Base-by-base conservation (phyloP, 495 filamentous ascomycete species). In the Cudoniella acicularis region DNA sequence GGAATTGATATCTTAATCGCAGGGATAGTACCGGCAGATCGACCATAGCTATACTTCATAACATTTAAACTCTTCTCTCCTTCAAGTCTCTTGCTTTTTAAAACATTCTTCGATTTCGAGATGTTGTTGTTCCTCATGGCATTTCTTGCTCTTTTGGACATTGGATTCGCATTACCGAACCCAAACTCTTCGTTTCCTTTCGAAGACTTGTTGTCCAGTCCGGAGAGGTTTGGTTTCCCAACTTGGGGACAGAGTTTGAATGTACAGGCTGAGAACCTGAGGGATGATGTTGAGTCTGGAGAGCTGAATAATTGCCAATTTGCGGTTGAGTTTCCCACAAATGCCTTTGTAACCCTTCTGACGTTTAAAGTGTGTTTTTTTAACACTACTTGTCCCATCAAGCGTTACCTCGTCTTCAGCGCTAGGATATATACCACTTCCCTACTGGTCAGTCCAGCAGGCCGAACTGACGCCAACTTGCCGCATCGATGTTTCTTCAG, bases 361-460 rank as follows among this genome's bases (percentile, higher is more conserved):
- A n/a, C n/a, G n/a, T n/a, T n/a, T n/a, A n/a, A n/a, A n/a, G 18
- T 50, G 48, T 25, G 48, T 21, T n/a, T 20, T 50, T 8, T 25
- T 50, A 26, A 21, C 18, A 6, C 20, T 50, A 6, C 23, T 50
- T 23, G 20, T 25, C 10, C 20, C 48, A n/a, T 4, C 43, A 16
- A 23, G 25, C 21, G 48, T 50, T n/a, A 50, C 4, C 21, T 50
- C 21, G 10, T 20, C 48, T 13, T 10, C 20, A 6, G 8, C 20
- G 11, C 48, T 20, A 2, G 26, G 27, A 20, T 41, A 54, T 20
- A 2, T 9, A 13, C 27, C 51, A 13, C 16, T 54, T 2, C 42
- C 9, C 8, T 80, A 79, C 69, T 86, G 82, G 82, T 83, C 80
- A 10, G 53, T 63, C 10, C 69, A 81, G 67, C 71, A 78, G 63